A percentile compares a stretch with the other conserved stretches of the same genome.
phyloP scores from a whole-genome alignment of 1,139 yeast genomes.

The Arxiozyma slooffiae region DNA sequence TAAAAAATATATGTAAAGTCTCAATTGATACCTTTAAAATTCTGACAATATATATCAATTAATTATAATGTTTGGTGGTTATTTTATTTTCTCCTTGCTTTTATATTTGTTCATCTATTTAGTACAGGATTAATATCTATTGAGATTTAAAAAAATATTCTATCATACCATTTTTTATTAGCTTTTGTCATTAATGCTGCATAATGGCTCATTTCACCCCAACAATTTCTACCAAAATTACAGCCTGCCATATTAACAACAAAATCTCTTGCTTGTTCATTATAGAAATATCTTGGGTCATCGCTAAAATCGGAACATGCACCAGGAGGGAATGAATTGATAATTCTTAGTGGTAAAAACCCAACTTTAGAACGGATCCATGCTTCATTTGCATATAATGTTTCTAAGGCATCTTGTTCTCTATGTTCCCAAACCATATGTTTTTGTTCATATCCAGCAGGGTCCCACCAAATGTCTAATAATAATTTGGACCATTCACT shows the following conservation, averaged over 20 bases:
- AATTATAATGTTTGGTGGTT: no score
- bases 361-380: slow-evolving; percentile 87
- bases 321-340: slow-evolving; percentile 93
- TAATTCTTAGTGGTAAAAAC: slow-evolving; percentile 73
- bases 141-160: slow-evolving; percentile 12
- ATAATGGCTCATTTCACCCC: slow-evolving; percentile 92
- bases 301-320: slow-evolving; percentile 78
- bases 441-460: slow-evolving; percentile 90
- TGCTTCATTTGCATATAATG: slow-evolving; percentile 63
- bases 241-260: slow-evolving; percentile 97
- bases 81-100: no score
- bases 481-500: slow-evolving; percentile 81
- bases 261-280: slow-evolving; percentile 62
- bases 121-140: not conserved
- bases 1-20: no score
- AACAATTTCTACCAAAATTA: slow-evolving; percentile 94
- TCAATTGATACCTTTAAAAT: no score
- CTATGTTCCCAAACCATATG: slow-evolving; percentile 98
- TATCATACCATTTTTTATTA: slow-evolving; percentile 31
- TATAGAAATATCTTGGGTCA: slow-evolving; percentile 70
- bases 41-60: no score
- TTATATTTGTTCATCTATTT: not conserved
- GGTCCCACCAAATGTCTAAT: slow-evolving; percentile 96
- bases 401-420: slow-evolving; percentile 91
- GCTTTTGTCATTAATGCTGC: slow-evolving; percentile 41